These are phyloP conservation scores for Postia placenta DNA, from an alignment of 768 basidiomycete species.

Conservation along the genomic window DNA sequence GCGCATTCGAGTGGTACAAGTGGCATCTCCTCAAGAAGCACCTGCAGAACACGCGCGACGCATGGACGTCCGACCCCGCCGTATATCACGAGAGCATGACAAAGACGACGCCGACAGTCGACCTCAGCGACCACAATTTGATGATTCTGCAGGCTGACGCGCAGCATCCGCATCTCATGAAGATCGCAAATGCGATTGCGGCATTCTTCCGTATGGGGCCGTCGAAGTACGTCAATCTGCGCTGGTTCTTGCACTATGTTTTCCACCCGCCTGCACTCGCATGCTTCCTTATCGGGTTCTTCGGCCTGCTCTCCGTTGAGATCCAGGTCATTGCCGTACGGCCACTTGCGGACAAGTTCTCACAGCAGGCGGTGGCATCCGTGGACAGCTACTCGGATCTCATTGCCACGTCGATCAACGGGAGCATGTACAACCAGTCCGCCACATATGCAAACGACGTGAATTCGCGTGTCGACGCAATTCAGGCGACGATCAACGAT, in stretches of 20 bases:
- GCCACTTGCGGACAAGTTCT: constrained; percentile 66
- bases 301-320: constrained; percentile 82
- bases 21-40: constrained; percentile 69
- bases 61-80: constrained; percentile 72
- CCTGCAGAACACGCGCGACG: constrained; percentile 64
- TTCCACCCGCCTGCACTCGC: constrained; percentile 88
- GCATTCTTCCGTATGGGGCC: constrained; percentile 48
- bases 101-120: constrained; percentile 40
- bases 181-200: constrained; percentile 51
- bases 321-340: constrained; percentile 78
- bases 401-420: constrained; percentile 74
- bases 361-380: constrained; percentile 52
- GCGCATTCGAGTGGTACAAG: constrained; percentile 82
- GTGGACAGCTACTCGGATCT: constrained; percentile 60
- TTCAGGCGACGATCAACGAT: constrained; percentile 77
- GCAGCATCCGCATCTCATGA: constrained; percentile 69
- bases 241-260: constrained; percentile 89
- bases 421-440: constrained; percentile 79
- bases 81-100: constrained; percentile 35
- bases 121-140: constrained; percentile 70
- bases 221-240: constrained; percentile 59
- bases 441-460: constrained; percentile 68
- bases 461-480: constrained; percentile 61
- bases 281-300: constrained; percentile 88
- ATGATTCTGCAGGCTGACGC: constrained; percentile 66